Conservation (phyloP, 2,329 filamentous ascomycete species). For the Hypoxylon sp. region DNA sequence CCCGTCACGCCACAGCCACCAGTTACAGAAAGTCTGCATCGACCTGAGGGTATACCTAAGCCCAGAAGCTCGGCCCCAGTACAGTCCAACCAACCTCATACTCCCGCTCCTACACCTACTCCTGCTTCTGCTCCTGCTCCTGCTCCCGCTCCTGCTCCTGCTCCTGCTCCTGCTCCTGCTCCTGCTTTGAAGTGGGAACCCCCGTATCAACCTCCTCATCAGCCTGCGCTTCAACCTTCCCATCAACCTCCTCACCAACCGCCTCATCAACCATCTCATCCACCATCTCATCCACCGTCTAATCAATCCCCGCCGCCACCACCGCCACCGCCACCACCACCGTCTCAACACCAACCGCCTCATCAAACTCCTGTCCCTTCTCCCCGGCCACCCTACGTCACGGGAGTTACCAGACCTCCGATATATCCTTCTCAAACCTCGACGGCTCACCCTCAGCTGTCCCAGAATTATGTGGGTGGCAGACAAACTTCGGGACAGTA, state of each 20-base stretch:
- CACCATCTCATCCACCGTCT: constrained; percentile 46
- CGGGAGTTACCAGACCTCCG: constrained; percentile 48
- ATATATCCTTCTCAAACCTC: constrained; percentile 46
- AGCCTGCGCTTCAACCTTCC: constrained; percentile 21
- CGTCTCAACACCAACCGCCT: constrained; percentile 48
- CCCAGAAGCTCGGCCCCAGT: constrained; percentile 51
- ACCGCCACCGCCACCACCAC: constrained; percentile 31
- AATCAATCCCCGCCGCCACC: constrained; percentile 36
- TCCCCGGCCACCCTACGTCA: constrained; percentile 49
- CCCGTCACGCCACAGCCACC: constrained; percentile 47
- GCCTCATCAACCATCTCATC: constrained; percentile 54
- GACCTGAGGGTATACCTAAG: constrained; percentile 52
- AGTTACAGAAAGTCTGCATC: constrained; percentile 52
- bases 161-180: constrained; percentile 41
- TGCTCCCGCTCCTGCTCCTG: constrained; percentile 44
- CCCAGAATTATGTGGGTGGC: constrained; percentile 44
- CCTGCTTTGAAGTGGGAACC: constrained; percentile 57
- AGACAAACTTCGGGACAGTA: constrained; percentile 47
- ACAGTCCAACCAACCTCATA: constrained; percentile 48
- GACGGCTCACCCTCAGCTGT: constrained; percentile 45
- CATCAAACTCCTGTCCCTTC: constrained; percentile 54
- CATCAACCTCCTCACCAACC: constrained; percentile 12
- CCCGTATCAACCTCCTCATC: constrained; percentile 54
- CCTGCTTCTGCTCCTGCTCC: constrained; percentile 10
- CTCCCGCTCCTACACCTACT: constrained; percentile 48